phyloP scores from a whole-genome alignment of 1,139 yeast species.

The Casaregolazyma suthepensis region DNA sequence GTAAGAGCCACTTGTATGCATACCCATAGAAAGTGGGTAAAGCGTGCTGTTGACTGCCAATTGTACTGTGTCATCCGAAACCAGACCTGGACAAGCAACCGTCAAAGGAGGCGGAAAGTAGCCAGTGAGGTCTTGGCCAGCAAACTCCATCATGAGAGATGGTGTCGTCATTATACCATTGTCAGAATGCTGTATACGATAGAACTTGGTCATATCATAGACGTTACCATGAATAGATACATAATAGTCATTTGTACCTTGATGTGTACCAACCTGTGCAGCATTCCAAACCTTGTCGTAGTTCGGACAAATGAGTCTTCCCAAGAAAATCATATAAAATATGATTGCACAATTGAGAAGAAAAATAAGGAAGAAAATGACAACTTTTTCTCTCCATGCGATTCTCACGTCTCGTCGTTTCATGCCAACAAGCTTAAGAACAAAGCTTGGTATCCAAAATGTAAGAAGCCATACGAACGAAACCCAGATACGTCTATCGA shows the following conservation, averaged over 20 bases:
- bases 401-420: conserved; percentile 35
- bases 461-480: conserved; percentile 35
- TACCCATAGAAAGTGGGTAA: conserved; percentile 25
- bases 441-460: conserved; percentile 37
- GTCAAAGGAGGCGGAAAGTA: conserved; percentile 40
- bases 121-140: conserved; percentile 35
- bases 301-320: conserved; percentile 36
- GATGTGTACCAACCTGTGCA: conserved; percentile 32
- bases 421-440: conserved; percentile 32
- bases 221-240: conserved; percentile 38
- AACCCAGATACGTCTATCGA: conserved; percentile 34
- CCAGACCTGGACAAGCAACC: conserved; percentile 36
- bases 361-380: conserved; percentile 32
- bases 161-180: conserved; percentile 28
- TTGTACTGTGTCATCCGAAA: conserved; percentile 27
- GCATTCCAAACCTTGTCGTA: conserved; percentile 38
- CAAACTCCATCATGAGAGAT: conserved; percentile 32
- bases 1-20: conserved; percentile 32
- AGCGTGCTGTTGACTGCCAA: conserved; percentile 29
- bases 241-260: conserved; percentile 33
- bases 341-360: conserved; percentile 34
- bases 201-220: conserved; percentile 37
- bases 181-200: conserved; percentile 37
- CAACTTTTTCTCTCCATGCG: conserved; percentile 39
- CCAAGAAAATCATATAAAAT: conserved; percentile 38